phyloP scores from a whole-genome alignment of 495 filamentous ascomycete species.

The Xylaria sp. region DNA sequence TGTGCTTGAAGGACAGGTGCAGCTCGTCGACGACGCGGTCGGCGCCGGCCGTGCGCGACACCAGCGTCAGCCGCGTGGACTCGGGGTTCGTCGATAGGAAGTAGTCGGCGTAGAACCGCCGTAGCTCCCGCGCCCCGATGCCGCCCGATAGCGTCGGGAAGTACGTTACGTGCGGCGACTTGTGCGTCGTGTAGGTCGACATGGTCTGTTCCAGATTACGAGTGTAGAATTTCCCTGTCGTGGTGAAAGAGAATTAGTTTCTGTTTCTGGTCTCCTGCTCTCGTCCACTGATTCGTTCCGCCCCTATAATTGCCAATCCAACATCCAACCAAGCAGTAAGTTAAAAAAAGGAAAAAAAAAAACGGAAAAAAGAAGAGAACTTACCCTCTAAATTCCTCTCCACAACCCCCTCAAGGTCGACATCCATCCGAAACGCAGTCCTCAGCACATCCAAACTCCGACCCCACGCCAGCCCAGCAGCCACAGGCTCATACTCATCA shows the following conservation, averaged over 20 bases:
- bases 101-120: constrained; percentile 71
- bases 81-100: constrained; percentile 69
- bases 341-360: not conserved
- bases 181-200: constrained; percentile 58
- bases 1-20: constrained; percentile 66
- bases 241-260: no score
- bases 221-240: constrained; percentile 57
- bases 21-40: constrained; percentile 55
- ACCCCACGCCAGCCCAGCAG: constrained; percentile 56
- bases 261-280: not conserved
- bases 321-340: not conserved
- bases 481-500: constrained; percentile 55
- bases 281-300: not conserved
- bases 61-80: constrained; percentile 65
- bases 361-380: constrained; percentile 26
- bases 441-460: constrained; percentile 52
- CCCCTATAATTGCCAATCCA: not conserved
- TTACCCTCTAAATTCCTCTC: constrained; percentile 66
- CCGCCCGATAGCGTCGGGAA: constrained; percentile 64
- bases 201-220: constrained; percentile 56
- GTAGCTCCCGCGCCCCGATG: constrained; percentile 66
- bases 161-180: constrained; percentile 61
- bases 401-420: constrained; percentile 64
- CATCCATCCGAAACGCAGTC: constrained; percentile 65
- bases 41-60: constrained; percentile 66